A percentile compares a stretch with the other conserved stretches of the same genome.
Evolutionary conservation across 2,329 filamentous ascomycete genomes (phyloP).

Genomic region (Diplodia sapinea): DNA sequence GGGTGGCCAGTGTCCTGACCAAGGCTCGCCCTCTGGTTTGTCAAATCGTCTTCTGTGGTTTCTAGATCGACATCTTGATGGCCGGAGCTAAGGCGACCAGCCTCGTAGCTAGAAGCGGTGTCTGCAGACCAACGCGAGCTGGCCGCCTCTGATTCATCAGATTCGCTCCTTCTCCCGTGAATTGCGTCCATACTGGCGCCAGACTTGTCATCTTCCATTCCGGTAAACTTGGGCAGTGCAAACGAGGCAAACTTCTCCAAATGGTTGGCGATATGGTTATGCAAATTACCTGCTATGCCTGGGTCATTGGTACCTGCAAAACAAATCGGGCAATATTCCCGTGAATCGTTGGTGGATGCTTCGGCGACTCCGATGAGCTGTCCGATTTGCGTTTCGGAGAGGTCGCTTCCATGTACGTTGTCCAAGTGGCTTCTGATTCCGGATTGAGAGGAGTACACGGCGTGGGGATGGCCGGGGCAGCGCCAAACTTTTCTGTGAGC

Average conservation of each 20-base stretch:
- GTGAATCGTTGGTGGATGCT: constrained; percentile 42
- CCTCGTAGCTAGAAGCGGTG: constrained; percentile 62
- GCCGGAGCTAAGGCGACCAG: neutral
- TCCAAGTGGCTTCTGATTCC: constrained; percentile 43
- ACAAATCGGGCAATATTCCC: constrained; percentile 44
- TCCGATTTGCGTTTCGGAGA: constrained; percentile 40
- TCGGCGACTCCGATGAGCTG: constrained; percentile 44
- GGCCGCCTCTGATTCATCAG: neutral
- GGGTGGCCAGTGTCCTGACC: neutral
- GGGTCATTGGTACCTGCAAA: constrained; percentile 35
- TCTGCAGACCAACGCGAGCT: constrained; percentile 54
- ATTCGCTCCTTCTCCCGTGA: constrained; percentile 35
- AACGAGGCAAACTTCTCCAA: constrained; percentile 45
- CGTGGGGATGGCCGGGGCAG: constrained; percentile 43
- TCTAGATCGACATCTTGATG: neutral
- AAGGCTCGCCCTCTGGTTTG: no score
- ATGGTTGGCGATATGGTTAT: constrained; percentile 46
- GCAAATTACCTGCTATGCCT: constrained; percentile 37
- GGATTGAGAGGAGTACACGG: constrained; percentile 38
- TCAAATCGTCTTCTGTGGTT: no score
- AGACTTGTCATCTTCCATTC: constrained; percentile 38
- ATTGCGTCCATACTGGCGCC: constrained; percentile 44
- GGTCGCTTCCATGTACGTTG: constrained; percentile 39
- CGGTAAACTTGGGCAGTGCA: constrained; percentile 39
- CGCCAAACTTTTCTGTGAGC: constrained; percentile 46